Conservation (phyloP, 306 rosid genomes). For the Prunus mongolica region DNA sequence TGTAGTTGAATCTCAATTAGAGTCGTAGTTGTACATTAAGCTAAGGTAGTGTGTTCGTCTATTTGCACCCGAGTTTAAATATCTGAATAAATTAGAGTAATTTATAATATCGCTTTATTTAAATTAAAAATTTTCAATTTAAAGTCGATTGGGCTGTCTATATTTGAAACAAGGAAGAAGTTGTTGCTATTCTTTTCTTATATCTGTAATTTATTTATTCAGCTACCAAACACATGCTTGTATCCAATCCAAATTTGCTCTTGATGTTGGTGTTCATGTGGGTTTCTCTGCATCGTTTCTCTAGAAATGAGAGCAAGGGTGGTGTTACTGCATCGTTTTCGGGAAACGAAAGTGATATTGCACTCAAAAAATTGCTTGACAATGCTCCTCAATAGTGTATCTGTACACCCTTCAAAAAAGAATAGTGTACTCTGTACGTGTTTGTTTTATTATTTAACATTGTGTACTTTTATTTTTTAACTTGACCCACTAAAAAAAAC, state of each 20-base stretch:
- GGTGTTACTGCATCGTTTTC: background rate
- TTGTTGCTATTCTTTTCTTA: background rate
- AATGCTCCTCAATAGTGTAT: background rate
- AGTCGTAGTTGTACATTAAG: too few species aligned
- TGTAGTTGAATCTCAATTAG: too few species aligned
- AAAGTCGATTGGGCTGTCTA: background rate
- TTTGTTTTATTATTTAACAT: too few species aligned
- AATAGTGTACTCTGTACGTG: too few species aligned
- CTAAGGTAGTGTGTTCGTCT: rapidly evolving
- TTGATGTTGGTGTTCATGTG: background rate
- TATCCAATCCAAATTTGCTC: background rate
- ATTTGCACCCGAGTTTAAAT: too few species aligned
- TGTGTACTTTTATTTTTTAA: too few species aligned
- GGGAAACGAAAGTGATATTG: background rate
- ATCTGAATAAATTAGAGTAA: too few species aligned
- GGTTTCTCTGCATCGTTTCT: background rate
- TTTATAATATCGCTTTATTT: too few species aligned
- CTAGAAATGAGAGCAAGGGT: background rate
- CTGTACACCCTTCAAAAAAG: too few species aligned
- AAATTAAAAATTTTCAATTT: too few species aligned
- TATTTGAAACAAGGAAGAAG: background rate
- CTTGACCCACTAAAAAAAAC: too few species aligned
- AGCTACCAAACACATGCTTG: background rate
- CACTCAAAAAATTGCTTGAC: background rate
- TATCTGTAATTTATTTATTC: too few species aligned